phyloP scores from a whole-genome alignment of 305 asterid species.

The Fraxinus greggii region DNA sequence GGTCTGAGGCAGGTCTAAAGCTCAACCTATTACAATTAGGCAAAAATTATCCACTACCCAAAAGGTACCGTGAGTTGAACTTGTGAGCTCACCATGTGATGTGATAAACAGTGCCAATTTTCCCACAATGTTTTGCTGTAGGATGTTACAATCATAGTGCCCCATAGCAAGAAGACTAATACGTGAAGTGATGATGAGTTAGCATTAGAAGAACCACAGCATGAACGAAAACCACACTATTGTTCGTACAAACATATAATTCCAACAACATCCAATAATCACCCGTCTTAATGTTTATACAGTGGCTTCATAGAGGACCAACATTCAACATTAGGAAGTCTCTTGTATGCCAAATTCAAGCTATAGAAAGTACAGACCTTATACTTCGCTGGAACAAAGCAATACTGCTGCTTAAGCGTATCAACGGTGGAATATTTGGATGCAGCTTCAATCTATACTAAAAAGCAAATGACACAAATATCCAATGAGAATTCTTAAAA shows the following conservation, averaged over 20 bases:
- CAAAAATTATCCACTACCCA: not conserved
- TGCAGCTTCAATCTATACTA: conserved; percentile 72
- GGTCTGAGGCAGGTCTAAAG: not conserved
- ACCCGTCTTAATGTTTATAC: not conserved
- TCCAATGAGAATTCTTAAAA: not conserved
- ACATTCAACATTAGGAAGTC: not conserved
- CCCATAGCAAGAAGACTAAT: not conserved
- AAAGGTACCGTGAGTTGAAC: not conserved
- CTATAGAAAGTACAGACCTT: conserved; percentile 48
- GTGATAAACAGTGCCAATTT: not conserved
- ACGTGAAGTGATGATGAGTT: not conserved
- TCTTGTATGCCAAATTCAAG: not conserved
- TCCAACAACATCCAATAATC: not conserved
- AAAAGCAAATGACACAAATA: conserved; percentile 14
- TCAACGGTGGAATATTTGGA: conserved; percentile 89
- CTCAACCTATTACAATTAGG: not conserved
- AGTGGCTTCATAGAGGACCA: not conserved
- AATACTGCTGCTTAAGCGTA: conserved; percentile 78
- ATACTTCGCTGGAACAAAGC: conserved; percentile 76
- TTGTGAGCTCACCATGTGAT: not conserved
- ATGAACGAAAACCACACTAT: not conserved
- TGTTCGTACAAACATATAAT: not conserved
- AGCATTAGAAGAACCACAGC: not conserved
- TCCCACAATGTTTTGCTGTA: not conserved
- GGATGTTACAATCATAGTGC: not conserved